These are phyloP conservation scores for Solanum peruvianum DNA, from an alignment of 257 asterid genomes.

Conservation along the genomic window DNA sequence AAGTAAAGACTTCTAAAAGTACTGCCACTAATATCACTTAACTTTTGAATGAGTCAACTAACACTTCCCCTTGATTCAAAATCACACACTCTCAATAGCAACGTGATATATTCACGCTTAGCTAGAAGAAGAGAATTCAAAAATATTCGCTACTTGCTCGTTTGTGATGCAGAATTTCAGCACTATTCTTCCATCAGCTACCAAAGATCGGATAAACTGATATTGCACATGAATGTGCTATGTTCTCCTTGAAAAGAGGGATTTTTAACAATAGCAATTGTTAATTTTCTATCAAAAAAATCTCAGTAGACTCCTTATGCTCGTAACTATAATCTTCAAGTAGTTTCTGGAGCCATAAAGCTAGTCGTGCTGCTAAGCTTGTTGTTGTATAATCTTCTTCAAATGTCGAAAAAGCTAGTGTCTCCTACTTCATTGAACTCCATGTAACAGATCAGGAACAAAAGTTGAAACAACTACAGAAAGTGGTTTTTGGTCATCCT, in stretches of 20 bases:
- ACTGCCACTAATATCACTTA: no score
- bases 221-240: background rate
- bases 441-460: no score
- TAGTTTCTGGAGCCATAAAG: no score
- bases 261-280: background rate
- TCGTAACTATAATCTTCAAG: background rate
- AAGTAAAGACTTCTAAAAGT: no score
- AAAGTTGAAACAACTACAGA: no score
- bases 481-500: no score
- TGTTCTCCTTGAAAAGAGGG: background rate
- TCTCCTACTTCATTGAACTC: no score
- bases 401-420: no score
- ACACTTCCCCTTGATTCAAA: no score
- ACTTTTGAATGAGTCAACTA: no score
- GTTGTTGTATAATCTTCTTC: no score
- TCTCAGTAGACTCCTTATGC: background rate
- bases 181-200: background rate
- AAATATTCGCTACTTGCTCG: background rate
- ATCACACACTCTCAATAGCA: background rate
- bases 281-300: background rate
- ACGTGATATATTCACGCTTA: background rate
- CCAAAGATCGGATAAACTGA: background rate
- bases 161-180: background rate
- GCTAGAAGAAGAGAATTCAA: background rate
- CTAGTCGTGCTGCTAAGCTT: no score